Conservation (phyloP, 2,329 filamentous ascomycete species). For the Trichoderma atroviride region DNA sequence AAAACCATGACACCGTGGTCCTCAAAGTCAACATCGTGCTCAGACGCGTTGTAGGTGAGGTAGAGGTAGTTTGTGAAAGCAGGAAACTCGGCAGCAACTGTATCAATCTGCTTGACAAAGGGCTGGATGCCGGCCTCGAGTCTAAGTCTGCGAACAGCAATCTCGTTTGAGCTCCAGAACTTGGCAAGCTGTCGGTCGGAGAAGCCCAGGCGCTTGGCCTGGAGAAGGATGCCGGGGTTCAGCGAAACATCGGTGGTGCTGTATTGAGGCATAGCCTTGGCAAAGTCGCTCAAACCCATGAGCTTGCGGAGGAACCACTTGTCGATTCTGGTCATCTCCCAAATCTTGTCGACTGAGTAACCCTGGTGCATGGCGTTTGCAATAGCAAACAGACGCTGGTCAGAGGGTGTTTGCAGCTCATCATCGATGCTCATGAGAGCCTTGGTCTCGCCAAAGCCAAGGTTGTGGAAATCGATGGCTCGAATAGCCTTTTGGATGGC, state of each 20-base stretch:
- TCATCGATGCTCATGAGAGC: conserved; percentile 95
- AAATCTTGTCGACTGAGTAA: conserved; percentile 95
- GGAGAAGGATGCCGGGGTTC: conserved; percentile 67
- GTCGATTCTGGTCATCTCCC: conserved; percentile 97
- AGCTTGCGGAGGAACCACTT: conserved; percentile 97
- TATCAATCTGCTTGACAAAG: conserved; percentile 97
- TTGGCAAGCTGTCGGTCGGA: conserved; percentile 90
- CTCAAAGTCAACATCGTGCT: conserved; percentile 80
- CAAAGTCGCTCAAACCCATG: conserved; percentile 87
- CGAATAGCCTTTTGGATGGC: conserved; percentile 98
- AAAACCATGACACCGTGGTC: conserved; percentile 96
- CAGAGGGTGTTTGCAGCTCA: conserved; percentile 94
- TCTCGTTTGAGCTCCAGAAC: conserved; percentile 93
- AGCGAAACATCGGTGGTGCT: conserved; percentile 65
- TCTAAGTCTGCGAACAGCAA: conserved; percentile 80
- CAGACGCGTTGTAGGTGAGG: conserved; percentile 88
- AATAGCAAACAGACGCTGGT: conserved; percentile 95
- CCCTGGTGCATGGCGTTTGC: conserved; percentile 96
- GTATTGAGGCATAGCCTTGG: conserved; percentile 73
- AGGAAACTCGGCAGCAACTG: conserved; percentile 95
- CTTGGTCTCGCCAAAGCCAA: conserved; percentile 89
- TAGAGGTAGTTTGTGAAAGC: conserved; percentile 95
- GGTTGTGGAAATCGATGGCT: conserved; percentile 90
- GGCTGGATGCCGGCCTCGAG: conserved; percentile 86
- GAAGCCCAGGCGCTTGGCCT: conserved; percentile 93